Evolutionary conservation across 176 grass and related monocot species (phyloP), one percentile per base, ranked within the genome.

Genomic region (Areca catechu): DNA sequence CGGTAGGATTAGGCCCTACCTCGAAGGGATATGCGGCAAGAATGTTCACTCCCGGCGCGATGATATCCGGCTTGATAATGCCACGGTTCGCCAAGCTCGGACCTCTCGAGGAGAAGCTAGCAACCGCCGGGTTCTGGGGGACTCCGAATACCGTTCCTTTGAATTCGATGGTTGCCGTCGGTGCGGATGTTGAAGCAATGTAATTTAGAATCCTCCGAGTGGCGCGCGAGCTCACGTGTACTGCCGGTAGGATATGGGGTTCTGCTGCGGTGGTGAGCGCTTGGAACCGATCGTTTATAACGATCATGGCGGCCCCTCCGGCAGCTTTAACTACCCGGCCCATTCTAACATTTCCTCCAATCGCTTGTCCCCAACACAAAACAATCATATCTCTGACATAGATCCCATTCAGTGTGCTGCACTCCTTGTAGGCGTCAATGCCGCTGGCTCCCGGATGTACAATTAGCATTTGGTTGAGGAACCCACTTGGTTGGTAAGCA

Each of bases 381-480:
- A 69, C 66, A 28, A 57, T 53, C 66, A 23, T 57, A 5, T 34
- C 66, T 16, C 15, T 48, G 53, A 69, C 15, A 7, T 69, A 7
- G 15, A 69, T 5, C 15, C 66, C 54, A 7, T 10, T 12, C 15
- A 69, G 53, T 23, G 66, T 49, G 15, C 15, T 14, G 19, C 66
- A 69, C 1, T 19, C 52, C 10, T 15, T 23, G 9, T 27, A 30
- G 14, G 5, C 20, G 1, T 19, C 6, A 43, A 9, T 19, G 4
- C 50, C 65, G 3, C 4, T 19, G 24, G 7, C 17, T 19, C 65
- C 50, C 0, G 66, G 66, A 9, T 47, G 19, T 19, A 57, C 66
- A 5, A 69, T 17, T 9, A 15, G 29, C 24, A 7, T 30, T 30
- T 43, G 54, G 57, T 48, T 48, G 19, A 23, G 66, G 10, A 43